Evolutionary conservation across 495 filamentous ascomycete species (phyloP), one percentile per base, ranked within the genome.

Genomic region (Penicillium salamii): DNA sequence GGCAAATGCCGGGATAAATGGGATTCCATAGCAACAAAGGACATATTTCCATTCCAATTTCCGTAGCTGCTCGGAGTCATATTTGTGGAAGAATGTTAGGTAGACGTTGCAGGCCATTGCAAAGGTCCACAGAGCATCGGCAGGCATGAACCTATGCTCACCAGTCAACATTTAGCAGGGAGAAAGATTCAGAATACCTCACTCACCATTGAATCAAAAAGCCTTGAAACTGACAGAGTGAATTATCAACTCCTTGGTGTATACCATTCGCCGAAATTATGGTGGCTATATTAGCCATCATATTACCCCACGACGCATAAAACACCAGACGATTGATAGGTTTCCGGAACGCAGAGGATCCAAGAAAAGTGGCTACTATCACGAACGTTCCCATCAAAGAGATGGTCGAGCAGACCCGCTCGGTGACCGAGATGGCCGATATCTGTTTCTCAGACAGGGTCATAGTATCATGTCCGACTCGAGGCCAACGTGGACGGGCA

Each of bases 41-140:
- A 90, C 58, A 52, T 96, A 95, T 45, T 77, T 82, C 53, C 82
- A 78, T 59, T 96, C 90, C 52, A 92, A 75, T 13, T 61, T 72
- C 2, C 83, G 81, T 40, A 96, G 77, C 46, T 82, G 77, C 2
- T 78, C 68, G 0, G 85, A 82, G 41, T 85, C 80, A 59, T 84
- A 91, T 51, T 85, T 84, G 55, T 77, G 78, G 65, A 91, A 93
- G 56, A 96, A 91, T 13, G 89, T 92, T 15, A 95, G 70, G 59
- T 88, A 90, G 51, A 96, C 90, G 58, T 95, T 96, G 49, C 86
- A 75, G 2, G 90, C 88, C 90, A 96, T 96, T 40, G 86, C 86
- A 37, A 92, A 74, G 1, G 86, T 85, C 87, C 87, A 90, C 34
- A 85, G 72, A 3, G 88, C 85, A 70, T 95, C 89, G 3, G 89